Percentiles rank a stretch among this genome's conserved stretches.
phyloP scores from a whole-genome alignment of 768 basidiomycete species.

The Mycena kentingensis region DNA sequence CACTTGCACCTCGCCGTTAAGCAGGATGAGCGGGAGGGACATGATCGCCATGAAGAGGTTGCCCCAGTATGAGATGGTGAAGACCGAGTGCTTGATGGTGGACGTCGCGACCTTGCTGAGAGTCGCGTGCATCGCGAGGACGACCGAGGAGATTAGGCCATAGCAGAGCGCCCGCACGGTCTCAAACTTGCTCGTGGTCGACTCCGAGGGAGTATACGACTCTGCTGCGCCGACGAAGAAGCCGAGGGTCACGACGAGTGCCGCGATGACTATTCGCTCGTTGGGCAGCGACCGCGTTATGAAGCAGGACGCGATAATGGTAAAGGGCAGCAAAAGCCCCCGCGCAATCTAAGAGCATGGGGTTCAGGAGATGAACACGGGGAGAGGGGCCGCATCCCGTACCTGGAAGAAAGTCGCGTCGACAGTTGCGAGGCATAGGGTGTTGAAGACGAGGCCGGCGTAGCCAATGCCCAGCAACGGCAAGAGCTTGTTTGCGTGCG shows the following conservation, averaged over 20 bases:
- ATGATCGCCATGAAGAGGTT: slow-evolving; percentile 8
- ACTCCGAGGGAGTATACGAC: slow-evolving; percentile 22
- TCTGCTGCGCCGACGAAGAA: slow-evolving; percentile 60
- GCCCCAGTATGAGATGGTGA: slow-evolving; percentile 11
- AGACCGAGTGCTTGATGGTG: slow-evolving; percentile 10
- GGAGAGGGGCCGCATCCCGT: not conserved
- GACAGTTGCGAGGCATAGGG: slow-evolving; percentile 44
- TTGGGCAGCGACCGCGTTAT: slow-evolving; percentile 45
- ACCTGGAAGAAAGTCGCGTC: slow-evolving; percentile 61
- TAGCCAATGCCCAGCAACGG: slow-evolving; percentile 48
- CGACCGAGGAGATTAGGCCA: slow-evolving; percentile 48
- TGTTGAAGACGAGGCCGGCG: slow-evolving; percentile 55
- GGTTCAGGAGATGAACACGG: not conserved
- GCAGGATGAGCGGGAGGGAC: slow-evolving; percentile 5
- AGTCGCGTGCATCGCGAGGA: slow-evolving; percentile 52
- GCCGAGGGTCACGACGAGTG: slow-evolving; percentile 53
- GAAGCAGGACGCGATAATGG: slow-evolving; percentile 53
- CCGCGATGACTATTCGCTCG: slow-evolving; percentile 43
- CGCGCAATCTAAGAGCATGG: slow-evolving; percentile 52
- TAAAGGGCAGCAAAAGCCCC: slow-evolving; percentile 61
- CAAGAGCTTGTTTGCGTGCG: slow-evolving; percentile 39
- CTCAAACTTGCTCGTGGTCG: slow-evolving; percentile 25
- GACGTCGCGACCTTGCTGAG: slow-evolving; percentile 43
- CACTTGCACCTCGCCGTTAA: slow-evolving; percentile 8
- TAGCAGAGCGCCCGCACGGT: slow-evolving; percentile 42